Base-by-base conservation (phyloP, 2,329 filamentous ascomycete species). In the Claviceps sp. region DNA sequence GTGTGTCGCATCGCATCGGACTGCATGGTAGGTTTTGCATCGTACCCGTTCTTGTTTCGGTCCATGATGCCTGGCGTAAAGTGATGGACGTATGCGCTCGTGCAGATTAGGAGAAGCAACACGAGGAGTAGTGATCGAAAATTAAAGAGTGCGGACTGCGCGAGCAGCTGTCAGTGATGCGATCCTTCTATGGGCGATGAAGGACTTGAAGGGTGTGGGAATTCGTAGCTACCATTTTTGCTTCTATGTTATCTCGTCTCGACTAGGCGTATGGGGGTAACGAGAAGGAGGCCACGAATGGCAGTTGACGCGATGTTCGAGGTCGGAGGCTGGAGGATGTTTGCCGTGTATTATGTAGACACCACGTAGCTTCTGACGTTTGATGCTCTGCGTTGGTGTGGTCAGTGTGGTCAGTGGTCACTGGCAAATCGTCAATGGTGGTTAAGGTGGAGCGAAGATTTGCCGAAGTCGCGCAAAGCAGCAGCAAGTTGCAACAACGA, bases 91-190 rank as follows among this genome's bases (percentile, higher is more conserved):
- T 98, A 97, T 56, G 93, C 83, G 69, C 87, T 90, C 53, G 93
- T 96, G 78, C 93, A 98, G 65, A 97, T 94, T 60, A 94, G 82
- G 60, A 98, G 85, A 50, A 98, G 82, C 62, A 98, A 82, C 59
- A 96, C 91, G 62, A 97, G 81, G 61, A 98, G 81, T 60, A 97
- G 85, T 54, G 89, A 95, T 70, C 96, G 89, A 75, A 98, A 97
- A 73, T 97, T 97, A 83, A 98, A 96, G 63, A 98, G 85, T 52
- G 93, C 93, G 54, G 93, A 86, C 93, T 96, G 63, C 18, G 18
- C 22, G 16, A 30, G 26, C 20, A 34, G 16, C 56, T 48, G 41
- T 53, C 22, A 50, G 37, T 38, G 40, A 37, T 50, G 26, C n/a
- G 24, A 6, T 30, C 26, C 43, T 6, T 24, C 11, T 24, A 8